Base-by-base conservation (phyloP, 2,329 filamentous ascomycete genomes). In the Aschersonia sp. region DNA sequence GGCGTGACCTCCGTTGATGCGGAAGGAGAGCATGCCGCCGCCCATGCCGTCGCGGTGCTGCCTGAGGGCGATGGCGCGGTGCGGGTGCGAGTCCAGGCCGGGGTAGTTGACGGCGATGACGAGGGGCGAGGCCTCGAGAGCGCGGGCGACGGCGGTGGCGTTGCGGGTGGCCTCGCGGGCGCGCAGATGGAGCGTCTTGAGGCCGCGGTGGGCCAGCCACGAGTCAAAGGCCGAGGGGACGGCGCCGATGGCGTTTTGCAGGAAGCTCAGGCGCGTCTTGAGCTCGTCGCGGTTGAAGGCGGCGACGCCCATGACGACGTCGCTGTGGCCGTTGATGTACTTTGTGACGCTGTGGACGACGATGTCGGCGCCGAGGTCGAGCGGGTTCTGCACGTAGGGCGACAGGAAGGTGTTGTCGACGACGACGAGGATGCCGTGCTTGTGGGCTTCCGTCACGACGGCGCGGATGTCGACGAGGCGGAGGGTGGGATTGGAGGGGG, bases 401-500 rank as follows among this genome's bases (percentile, higher is more conserved):
- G 84, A 90, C 61, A 97, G 74, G 73, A 98, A 98, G 22, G 92
- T 98, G 72, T 98, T 98, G 72, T 98, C 92, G 41, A 98, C 92
- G n/a, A 98, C 92, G 42, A 98, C 92, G 62, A 87, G 74, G 59
- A 97, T 87, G 52, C 89, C 90, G 60, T 87, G 85, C 58, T 83
- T 73, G 66, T 97, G 92, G 14, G 92, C 92, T 48, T 84, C 76
- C 31, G 79, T 79, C 31, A 85, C 83, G 41, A 98, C 84, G 47
- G 86, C 83, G 57, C 85, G 76, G 62, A 98, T 95, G 67, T 98
- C 90, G 54, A 97, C 90, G 44, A 98, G 76, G 31, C 85, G 81
- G 49, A 98, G 74, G 6, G 92, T 98, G 0, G 92, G 92, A 70
- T 98, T 98, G 57, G 85, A 92, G 30, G 92, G 92, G 8, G 80